Percentiles rank a stretch among this genome's conserved stretches.
Conservation (phyloP, 208 protist genomes). For the Trypanosoma melophagium region DNA sequence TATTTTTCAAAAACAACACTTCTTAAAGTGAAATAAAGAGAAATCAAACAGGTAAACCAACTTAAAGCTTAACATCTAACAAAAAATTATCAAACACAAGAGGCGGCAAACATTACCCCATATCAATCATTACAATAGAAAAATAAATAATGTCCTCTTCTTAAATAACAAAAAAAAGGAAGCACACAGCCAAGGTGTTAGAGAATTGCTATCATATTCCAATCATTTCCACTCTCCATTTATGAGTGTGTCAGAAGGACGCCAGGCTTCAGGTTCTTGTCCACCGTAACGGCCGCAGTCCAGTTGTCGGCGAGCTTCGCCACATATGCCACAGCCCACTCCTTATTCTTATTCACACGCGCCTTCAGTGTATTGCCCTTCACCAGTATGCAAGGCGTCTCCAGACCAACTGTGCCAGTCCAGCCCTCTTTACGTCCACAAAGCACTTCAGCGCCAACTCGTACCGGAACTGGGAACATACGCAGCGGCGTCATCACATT, state of each 20-base stretch:
- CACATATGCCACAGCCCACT: constrained; percentile 71
- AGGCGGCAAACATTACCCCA: too few relatives aligned
- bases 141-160: too few relatives aligned
- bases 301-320: constrained; percentile 66
- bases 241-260: constrained; percentile 74
- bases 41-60: too few relatives aligned
- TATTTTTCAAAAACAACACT: too few relatives aligned
- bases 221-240: background rate
- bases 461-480: constrained; percentile 8
- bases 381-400: constrained; percentile 52
- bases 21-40: too few relatives aligned
- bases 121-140: too few relatives aligned
- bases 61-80: too few relatives aligned
- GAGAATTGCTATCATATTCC: too few relatives aligned
- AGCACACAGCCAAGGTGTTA: too few relatives aligned
- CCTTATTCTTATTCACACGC: constrained; percentile 50
- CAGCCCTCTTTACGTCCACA: constrained; percentile 36
- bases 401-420: constrained; percentile 40
- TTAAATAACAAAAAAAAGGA: too few relatives aligned
- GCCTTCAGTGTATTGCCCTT: constrained; percentile 75
- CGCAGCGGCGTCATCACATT: constrained; percentile 40
- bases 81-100: too few relatives aligned
- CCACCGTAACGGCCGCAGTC: constrained; percentile 61
- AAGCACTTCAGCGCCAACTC: constrained; percentile 34
- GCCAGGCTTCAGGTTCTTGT: constrained; percentile 59